Conservation (phyloP, 352 stramenopile genomes). For the Pythium pyrilobum region DNA sequence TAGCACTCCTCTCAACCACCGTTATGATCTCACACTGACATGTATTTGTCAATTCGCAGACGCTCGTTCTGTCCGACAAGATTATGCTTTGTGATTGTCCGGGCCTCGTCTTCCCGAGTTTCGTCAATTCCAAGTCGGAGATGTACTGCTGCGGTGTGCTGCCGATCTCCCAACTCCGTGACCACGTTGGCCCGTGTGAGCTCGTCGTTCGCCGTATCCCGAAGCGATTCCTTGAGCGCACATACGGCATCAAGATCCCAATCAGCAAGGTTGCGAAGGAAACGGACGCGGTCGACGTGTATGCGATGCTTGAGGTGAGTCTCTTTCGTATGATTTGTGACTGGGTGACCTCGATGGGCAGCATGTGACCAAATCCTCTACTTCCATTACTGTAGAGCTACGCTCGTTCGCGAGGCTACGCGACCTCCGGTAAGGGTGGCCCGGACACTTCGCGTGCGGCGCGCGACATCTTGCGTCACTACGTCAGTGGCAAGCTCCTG, state of each 20-base stretch:
- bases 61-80: constrained; percentile 93
- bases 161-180: constrained; percentile 97
- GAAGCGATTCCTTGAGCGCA: constrained; percentile 93
- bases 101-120: constrained; percentile 99
- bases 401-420: constrained; percentile 86
- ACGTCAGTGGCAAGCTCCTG: constrained; percentile 95
- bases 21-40: neutral
- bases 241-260: constrained; percentile 94
- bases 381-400: constrained; percentile 56
- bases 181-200: constrained; percentile 92
- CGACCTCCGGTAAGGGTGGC: constrained; percentile 92
- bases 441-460: constrained; percentile 94
- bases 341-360: neutral
- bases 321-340: neutral
- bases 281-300: constrained; percentile 74
- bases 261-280: constrained; percentile 62
- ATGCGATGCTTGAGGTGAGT: constrained; percentile 36
- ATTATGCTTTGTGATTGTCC: constrained; percentile 99
- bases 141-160: constrained; percentile 99
- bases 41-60: constrained; percentile 44
- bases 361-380: no score
- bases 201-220: constrained; percentile 95
- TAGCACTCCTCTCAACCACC: no score
- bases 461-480: constrained; percentile 96
- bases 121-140: constrained; percentile 98